These are phyloP conservation scores for Tetrahymena malaccensis DNA, from an alignment of 73 alveolate genomes.

Conservation along the genomic window DNA sequence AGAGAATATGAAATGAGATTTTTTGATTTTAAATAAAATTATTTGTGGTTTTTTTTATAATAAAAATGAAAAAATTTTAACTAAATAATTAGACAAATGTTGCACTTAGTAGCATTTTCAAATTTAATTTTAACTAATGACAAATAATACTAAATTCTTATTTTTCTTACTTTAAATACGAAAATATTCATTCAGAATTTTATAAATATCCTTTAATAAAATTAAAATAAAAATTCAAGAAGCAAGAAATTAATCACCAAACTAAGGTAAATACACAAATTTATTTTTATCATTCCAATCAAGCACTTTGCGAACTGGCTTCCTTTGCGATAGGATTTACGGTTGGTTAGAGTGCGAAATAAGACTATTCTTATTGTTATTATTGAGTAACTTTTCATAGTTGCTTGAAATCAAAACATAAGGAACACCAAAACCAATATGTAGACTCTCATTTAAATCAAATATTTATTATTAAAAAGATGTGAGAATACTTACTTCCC, in stretches of 20 bases:
- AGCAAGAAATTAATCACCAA: not conserved
- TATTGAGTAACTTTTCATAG: not conserved
- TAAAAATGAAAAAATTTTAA: not conserved
- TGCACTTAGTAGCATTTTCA: not conserved
- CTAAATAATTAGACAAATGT: not conserved
- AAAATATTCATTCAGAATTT: not conserved
- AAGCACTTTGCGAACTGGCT: conserved; percentile 1
- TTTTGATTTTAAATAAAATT: no score
- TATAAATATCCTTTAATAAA: not conserved
- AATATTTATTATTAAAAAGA: not conserved
- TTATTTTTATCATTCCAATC: not conserved
- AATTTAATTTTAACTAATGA: not conserved
- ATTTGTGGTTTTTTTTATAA: no score
- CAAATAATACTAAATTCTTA: not conserved
- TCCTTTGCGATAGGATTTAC: not conserved
- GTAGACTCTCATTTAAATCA: not conserved
- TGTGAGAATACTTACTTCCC: not conserved
- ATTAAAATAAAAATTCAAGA: not conserved
- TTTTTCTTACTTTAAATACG: not conserved
- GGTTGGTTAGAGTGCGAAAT: not conserved
- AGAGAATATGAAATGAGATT: no score
- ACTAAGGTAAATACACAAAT: not conserved
- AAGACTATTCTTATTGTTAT: not conserved
- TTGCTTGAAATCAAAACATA: not conserved
- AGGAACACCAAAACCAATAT: not conserved